Evolutionary conservation across 768 basidiomycete genomes (phyloP).

Genomic region (Leccinum sublutescens): DNA sequence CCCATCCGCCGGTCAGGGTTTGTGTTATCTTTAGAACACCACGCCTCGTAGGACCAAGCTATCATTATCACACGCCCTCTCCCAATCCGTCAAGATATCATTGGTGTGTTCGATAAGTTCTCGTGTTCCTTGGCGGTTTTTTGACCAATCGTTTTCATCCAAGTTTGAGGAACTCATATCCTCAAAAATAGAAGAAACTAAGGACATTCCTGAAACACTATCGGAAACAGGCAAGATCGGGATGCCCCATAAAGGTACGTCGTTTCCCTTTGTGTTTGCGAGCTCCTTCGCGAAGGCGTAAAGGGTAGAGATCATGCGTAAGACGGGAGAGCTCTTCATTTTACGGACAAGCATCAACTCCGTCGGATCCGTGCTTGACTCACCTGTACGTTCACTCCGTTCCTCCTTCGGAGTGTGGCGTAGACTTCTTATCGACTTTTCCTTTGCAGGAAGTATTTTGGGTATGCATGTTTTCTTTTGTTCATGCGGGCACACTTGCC

Average conservation of each 20-base stretch:
- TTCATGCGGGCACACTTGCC: neutral
- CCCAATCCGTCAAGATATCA: conserved; percentile 97
- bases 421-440: neutral
- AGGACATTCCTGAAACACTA: conserved; percentile 91
- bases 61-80: conserved; percentile 89
- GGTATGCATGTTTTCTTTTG: conserved; percentile 47
- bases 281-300: conserved; percentile 14
- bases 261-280: neutral
- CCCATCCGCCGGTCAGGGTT: conserved; percentile 15
- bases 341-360: conserved; percentile 92
- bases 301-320: conserved; percentile 86
- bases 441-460: conserved; percentile 82
- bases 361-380: conserved; percentile 95
- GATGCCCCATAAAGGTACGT: conserved; percentile 75
- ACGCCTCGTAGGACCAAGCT: conserved; percentile 77
- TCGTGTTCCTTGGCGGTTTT: neutral
- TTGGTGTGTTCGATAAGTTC: conserved; percentile 46
- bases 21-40: conserved; percentile 10
- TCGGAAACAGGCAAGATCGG: conserved; percentile 95
- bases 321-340: conserved; percentile 93
- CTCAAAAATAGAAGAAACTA: conserved; percentile 92
- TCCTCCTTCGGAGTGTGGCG: neutral
- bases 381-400: conserved; percentile 60
- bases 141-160: neutral
- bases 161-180: conserved; percentile 96